Base-by-base conservation (phyloP, 225 moss, liverwort and hornwort genomes). In the Lunularia cruciata region DNA sequence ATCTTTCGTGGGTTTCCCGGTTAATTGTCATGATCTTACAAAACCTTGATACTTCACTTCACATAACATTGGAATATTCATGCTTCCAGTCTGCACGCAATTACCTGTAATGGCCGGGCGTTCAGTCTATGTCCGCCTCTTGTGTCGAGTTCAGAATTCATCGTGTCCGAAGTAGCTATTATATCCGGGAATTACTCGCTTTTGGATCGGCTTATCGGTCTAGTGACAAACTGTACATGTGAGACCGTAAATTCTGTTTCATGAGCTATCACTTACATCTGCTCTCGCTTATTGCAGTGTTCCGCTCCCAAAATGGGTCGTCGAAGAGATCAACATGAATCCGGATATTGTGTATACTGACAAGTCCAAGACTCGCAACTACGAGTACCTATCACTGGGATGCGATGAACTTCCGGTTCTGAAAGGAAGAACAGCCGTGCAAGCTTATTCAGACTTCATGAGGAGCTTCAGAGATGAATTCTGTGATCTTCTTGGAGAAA, bases 371-470 rank as follows among this genome's bases (percentile, higher is more conserved):
- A 83, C 81, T 47, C 88, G 88, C 0, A 88, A 88, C 71, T 71
- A 68, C 3, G 90, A 90, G 65, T 90, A 90, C 14, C 33, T 90
- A 27, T 90, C 90, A n/a, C 80, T 90, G 10, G 90, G 90, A 4
- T 84, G 84, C 60, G 90, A 90, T 37, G 70, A 61, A 5, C 61
- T 88, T 35, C 84, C 90, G 3, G 86, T 77, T 8, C 38, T 90
- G 63, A 75, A 83, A 55, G 88, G 90, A 3, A 82, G 90, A 60
- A 88, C 88, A 4, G 86, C 86, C 23, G 76, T 90, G 9, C 88
- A 90, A 73, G 88, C 79, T 31, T 88, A 90, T 33, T 79, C 84
- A 22, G 90, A 90, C 43, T 90, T 90, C 47, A 90, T 90, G 90
- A 86, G 90, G 77, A 90, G 84, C 65, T 90, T 90, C 48, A 69